phyloP scores from a whole-genome alignment of 2,329 filamentous ascomycete species.

The Colletotrichum magnum region DNA sequence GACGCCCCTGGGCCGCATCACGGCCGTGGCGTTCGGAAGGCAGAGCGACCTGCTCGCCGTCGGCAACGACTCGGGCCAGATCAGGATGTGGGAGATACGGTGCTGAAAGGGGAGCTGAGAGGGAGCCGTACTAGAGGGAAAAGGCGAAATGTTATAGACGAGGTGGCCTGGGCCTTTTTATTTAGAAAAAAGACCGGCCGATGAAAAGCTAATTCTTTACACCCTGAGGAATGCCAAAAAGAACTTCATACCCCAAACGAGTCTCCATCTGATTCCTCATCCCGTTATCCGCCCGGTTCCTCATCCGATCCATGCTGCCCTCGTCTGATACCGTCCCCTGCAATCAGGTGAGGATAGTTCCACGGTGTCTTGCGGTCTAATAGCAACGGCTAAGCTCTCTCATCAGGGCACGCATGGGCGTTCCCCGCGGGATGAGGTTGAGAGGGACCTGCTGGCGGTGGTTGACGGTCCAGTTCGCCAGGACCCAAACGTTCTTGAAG shows the following conservation, averaged over 20 bases:
- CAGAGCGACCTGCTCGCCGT: constrained; percentile 82
- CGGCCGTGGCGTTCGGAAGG: constrained; percentile 77
- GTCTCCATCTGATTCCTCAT: background rate
- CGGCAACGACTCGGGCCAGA: constrained; percentile 89
- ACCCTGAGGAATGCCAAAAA: constrained; percentile 11
- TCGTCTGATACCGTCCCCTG: too few relatives aligned
- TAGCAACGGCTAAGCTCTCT: background rate
- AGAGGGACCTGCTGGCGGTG: constrained; percentile 61
- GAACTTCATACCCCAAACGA: background rate
- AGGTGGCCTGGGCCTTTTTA: background rate
- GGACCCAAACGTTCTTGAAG: constrained; percentile 50
- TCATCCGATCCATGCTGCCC: background rate
- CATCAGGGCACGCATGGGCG: constrained; percentile 56
- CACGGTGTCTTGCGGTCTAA: background rate
- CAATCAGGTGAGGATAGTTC: too few relatives aligned
- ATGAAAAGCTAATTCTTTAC: constrained; percentile 9
- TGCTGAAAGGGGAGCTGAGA: constrained; percentile 57
- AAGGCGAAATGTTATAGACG: constrained; percentile 3
- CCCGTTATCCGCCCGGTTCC: background rate
- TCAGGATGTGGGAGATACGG: constrained; percentile 91
- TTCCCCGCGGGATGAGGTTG: constrained; percentile 55
- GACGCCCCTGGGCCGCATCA: constrained; percentile 89
- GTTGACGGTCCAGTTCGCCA: constrained; percentile 53
- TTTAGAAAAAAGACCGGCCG: background rate
- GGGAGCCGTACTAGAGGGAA: background rate